These are phyloP conservation scores for Fusarium oligoseptatum DNA, from an alignment of 2,329 filamentous ascomycete species.

Conservation along the genomic window DNA sequence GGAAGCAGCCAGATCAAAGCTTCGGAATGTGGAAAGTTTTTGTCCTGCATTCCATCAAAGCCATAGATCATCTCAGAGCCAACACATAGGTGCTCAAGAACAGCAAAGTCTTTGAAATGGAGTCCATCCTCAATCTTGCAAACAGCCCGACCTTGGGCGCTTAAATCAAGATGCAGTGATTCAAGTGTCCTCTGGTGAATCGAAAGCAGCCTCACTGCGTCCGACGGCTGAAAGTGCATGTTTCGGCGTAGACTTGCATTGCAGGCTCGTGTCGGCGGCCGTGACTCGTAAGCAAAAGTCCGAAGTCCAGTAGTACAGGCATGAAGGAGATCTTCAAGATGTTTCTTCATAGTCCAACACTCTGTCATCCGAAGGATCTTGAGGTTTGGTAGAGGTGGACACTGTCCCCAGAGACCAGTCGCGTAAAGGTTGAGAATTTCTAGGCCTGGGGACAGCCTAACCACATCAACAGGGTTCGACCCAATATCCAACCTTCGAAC, in stretches of 20 bases:
- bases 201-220: neutral
- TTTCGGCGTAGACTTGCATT: neutral
- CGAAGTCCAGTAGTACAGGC: neutral
- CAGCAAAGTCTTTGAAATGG: constrained; percentile 10
- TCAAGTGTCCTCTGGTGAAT: neutral
- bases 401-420: neutral
- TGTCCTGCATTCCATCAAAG: neutral
- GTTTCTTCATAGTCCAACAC: neutral
- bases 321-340: neutral
- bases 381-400: constrained; percentile 1
- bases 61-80: constrained; percentile 1
- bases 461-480: neutral
- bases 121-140: neutral
- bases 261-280: neutral
- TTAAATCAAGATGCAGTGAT: constrained; percentile 8
- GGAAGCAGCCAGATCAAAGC: constrained; percentile 4
- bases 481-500: constrained; percentile 8
- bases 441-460: neutral
- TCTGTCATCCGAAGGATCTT: constrained; percentile 11
- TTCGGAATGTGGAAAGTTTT: neutral
- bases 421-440: constrained; percentile 9
- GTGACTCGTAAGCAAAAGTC: constrained; percentile 13
- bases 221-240: constrained; percentile 15
- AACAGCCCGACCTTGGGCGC: neutral
- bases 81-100: constrained; percentile 14